Conservation (phyloP, 345 rosid species). For the Cardamine resedifolia region DNA sequence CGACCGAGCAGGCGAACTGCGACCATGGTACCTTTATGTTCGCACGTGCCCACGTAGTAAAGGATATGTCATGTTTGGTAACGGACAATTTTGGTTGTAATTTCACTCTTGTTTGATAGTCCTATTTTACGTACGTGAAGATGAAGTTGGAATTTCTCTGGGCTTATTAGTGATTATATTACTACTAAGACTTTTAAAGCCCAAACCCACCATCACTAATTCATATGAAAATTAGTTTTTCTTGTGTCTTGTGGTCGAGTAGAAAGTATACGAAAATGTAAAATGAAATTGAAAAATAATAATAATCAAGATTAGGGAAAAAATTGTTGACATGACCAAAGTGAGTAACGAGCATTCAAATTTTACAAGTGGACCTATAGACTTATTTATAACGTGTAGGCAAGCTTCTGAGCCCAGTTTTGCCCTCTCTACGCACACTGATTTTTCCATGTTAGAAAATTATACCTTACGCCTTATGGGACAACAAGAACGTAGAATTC, state of each 20-base stretch:
- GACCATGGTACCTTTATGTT: neutral
- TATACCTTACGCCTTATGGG: neutral
- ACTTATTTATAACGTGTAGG: too few species aligned
- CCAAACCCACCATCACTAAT: neutral
- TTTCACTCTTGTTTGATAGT: neutral
- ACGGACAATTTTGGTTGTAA: neutral
- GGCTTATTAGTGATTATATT: neutral
- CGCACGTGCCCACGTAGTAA: conserved; percentile 17
- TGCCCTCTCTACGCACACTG: too few species aligned
- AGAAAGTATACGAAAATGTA: neutral
- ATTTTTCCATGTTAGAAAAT: neutral
- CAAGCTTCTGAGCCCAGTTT: too few species aligned
- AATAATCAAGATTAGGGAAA: neutral
- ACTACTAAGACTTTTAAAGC: neutral
- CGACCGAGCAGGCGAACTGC: conserved; percentile 1
- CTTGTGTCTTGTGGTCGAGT: neutral
- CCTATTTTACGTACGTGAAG: neutral
- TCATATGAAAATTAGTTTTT: neutral
- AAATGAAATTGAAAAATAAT: too few species aligned
- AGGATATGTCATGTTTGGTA: neutral
- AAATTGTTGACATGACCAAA: too few species aligned
- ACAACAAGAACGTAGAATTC: too few species aligned
- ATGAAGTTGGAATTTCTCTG: neutral
- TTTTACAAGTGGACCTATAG: too few species aligned
- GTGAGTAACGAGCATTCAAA: neutral